phyloP scores from a whole-genome alignment of 192 early-diverging fungal genomes.

The Chytriomyces sp. region DNA sequence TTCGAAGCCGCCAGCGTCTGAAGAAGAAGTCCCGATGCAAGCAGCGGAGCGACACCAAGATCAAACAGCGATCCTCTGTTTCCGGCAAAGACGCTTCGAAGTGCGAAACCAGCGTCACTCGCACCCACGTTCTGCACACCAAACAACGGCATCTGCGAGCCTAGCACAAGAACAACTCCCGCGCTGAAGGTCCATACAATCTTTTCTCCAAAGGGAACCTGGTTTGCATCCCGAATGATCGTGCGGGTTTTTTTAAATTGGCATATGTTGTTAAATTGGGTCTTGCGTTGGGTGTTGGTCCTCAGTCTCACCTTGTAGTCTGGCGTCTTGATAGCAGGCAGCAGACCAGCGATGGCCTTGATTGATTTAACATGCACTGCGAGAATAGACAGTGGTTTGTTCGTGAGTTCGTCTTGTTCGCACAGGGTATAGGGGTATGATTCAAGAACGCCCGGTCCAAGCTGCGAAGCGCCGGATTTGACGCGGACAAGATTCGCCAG shows the following conservation, averaged over 20 bases:
- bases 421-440: too few species aligned
- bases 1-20: constrained; percentile 89
- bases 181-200: constrained; percentile 91
- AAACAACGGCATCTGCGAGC: constrained; percentile 92
- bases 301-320: background rate
- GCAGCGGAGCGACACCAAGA: constrained; percentile 91
- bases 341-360: background rate
- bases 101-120: constrained; percentile 90
- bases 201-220: constrained; percentile 90
- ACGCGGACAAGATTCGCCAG: too few species aligned
- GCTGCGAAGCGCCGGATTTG: too few species aligned
- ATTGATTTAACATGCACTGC: background rate
- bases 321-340: background rate
- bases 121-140: constrained; percentile 85
- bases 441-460: too few species aligned
- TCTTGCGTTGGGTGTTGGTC: background rate
- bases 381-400: too few species aligned
- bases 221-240: background rate
- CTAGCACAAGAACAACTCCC: constrained; percentile 87
- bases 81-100: constrained; percentile 92
- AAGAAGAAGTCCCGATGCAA: constrained; percentile 96
- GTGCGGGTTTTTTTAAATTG: background rate
- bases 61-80: constrained; percentile 95
- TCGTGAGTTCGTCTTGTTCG: too few species aligned
- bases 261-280: background rate